Evolutionary conservation across 2,329 filamentous ascomycete genomes (phyloP).

Genomic region (Fusarium sp.): DNA sequence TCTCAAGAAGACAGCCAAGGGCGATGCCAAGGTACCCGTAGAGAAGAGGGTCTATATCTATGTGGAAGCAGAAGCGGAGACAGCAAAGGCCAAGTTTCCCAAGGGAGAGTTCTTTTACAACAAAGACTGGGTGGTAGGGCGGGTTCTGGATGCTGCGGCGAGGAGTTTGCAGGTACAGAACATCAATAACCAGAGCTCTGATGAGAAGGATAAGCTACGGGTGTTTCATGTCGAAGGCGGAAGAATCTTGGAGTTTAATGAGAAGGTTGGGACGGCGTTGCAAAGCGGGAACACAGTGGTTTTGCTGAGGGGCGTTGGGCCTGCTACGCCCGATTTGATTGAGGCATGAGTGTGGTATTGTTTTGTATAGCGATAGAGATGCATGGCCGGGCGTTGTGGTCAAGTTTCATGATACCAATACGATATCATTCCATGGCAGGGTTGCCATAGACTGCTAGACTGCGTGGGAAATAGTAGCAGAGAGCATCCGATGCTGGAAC

Average conservation of each 20-base stretch:
- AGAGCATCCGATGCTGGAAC: too few relatives aligned
- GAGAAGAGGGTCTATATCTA: conserved; percentile 93
- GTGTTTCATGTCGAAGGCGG: conserved; percentile 96
- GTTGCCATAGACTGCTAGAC: not conserved
- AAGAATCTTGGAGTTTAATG: conserved; percentile 86
- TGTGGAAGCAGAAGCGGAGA: conserved; percentile 91
- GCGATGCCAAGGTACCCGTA: conserved; percentile 83
- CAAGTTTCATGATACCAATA: conserved; percentile 11
- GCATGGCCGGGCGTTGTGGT: conserved; percentile 42
- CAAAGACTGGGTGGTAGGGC: conserved; percentile 90
- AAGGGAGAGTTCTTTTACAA: conserved; percentile 86
- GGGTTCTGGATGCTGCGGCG: conserved; percentile 84
- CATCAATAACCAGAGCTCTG: conserved; percentile 82
- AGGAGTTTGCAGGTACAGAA: conserved; percentile 85
- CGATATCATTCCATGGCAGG: not conserved
- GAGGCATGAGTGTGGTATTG: conserved; percentile 53
- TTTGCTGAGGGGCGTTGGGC: conserved; percentile 86
- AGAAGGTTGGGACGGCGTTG: conserved; percentile 83
- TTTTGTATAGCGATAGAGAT: conserved; percentile 22
- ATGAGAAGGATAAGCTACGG: conserved; percentile 84
- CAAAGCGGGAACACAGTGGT: conserved; percentile 92
- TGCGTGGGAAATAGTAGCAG: not conserved
- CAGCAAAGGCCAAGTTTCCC: conserved; percentile 86
- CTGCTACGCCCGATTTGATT: conserved; percentile 79
- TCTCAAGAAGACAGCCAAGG: conserved; percentile 90